Percentiles rank a stretch among this genome's conserved stretches.
Evolutionary conservation across 83 land plant species (phyloP).

Genomic region (Isoetes engelmannii): DNA sequence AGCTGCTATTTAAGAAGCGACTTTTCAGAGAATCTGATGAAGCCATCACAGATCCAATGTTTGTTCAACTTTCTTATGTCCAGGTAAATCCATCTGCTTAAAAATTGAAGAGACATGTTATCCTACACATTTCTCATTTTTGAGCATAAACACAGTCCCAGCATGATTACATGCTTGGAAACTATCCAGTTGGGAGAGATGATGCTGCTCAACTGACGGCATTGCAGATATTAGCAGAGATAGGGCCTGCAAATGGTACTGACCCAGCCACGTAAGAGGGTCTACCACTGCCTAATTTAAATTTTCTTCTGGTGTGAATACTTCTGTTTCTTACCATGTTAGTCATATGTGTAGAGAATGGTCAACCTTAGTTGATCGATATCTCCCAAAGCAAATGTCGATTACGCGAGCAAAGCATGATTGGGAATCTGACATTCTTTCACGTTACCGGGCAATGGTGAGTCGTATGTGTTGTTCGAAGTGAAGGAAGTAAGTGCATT

Average conservation of each 20-base stretch:
- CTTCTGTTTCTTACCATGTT: background rate
- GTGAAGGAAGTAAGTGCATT: too few species aligned
- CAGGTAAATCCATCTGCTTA: conserved; percentile 43
- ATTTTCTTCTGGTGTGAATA: background rate
- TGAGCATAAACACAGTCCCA: conserved; percentile 50
- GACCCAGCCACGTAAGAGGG: conserved; percentile 64
- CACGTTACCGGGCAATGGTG: conserved; percentile 73
- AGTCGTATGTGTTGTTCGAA: background rate
- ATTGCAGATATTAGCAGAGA: conserved; percentile 80
- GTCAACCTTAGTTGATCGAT: conserved; percentile 73
- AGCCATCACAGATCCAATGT: conserved; percentile 89
- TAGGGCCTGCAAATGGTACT: conserved; percentile 61
- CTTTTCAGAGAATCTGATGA: conserved; percentile 97
- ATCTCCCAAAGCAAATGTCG: conserved; percentile 81
- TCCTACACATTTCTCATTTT: background rate
- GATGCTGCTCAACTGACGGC: conserved; percentile 96
- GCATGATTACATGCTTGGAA: conserved; percentile 94
- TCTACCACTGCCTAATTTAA: background rate
- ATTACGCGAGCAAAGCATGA: conserved; percentile 78
- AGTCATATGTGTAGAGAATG: conserved; percentile 55
- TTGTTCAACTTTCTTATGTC: conserved; percentile 90
- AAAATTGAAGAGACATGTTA: conserved; percentile 3
- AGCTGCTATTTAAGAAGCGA: conserved; percentile 85
- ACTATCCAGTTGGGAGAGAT: conserved; percentile 97
- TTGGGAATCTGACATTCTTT: conserved; percentile 84